Base-by-base conservation (phyloP, 1,284 basidiomycete genomes). In the Leccinum pseudoinsigne region DNA sequence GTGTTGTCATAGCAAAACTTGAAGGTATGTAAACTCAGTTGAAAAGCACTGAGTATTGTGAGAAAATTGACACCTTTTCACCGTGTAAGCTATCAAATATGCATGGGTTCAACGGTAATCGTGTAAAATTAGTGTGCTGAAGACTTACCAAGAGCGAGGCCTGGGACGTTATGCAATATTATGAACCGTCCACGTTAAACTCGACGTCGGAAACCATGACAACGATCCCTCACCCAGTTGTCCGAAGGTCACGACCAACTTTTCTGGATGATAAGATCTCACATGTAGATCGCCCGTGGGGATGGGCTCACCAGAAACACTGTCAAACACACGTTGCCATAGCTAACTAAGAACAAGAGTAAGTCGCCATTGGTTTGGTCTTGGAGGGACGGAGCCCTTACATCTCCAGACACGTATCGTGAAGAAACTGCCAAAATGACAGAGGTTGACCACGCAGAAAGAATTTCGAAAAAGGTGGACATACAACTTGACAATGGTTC, bases 321-420 rank as follows among this genome's bases (percentile, higher is more conserved):
- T 0, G 86, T 86, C 26, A 88, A 78, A 63, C 71, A 79, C 23
- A 80, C 69, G 65, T 89, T 90, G 28, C 79, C 77, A 57, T 81
- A 77, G 75, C 88, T 89, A 68, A 90, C 88, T 90, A 62, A 66
- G 12, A 18, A 60, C 6, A 54, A 54, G 18, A 36, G 16, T 58
- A 62, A 58, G 63, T 64, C 31, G 66, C 50, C 10, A 26, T 47
- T 28, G 21, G 34, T 59, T 26, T 55, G 7, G 16, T 28, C 4
- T 18, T 6, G 5, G 14, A 62, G 2, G 18, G 50, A 57, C 42
- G 54, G 6, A 54, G 38, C 5, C 47, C 86, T 73, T 71, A 90
- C 88, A 90, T 76, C 87, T 77, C 86, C 86, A 90, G 57, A 90
- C 87, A 40, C 88, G 82, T 68, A 88, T 74, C 1, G 80, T 82